Percentiles rank a stretch among this genome's conserved stretches.
phyloP scores from a whole-genome alignment of 2,329 filamentous ascomycete genomes.

The Alternaria ethzedia region DNA sequence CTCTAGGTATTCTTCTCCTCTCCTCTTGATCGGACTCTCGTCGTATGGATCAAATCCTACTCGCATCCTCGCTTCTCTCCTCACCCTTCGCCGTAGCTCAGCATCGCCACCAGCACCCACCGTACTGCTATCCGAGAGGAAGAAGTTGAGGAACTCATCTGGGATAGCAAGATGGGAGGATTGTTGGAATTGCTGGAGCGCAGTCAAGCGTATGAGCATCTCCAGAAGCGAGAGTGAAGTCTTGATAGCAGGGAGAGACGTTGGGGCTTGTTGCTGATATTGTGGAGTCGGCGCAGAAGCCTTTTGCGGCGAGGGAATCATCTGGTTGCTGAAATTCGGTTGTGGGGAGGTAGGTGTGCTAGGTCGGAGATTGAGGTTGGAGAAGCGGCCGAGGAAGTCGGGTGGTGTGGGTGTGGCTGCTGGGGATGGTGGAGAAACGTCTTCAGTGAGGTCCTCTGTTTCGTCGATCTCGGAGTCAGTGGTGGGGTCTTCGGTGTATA shows the following conservation, averaged over 20 bases:
- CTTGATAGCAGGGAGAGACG: conserved; percentile 59
- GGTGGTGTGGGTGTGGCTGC: conserved; percentile 29
- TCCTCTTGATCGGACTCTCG: conserved; percentile 70
- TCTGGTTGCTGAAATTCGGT: conserved; percentile 30
- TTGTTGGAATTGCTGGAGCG: conserved; percentile 91
- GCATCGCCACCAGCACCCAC: conserved; percentile 70
- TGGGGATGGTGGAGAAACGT: conserved; percentile 25
- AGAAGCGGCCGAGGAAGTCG: conserved; percentile 54
- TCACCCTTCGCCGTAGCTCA: conserved; percentile 64
- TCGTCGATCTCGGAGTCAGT: conserved; percentile 61
- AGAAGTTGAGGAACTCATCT: conserved; percentile 88
- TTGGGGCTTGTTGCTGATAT: conserved; percentile 11
- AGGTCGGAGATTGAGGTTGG: conserved; percentile 53
- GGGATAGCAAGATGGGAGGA: conserved; percentile 86
- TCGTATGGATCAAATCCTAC: conserved; percentile 77
- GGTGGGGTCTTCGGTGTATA: conserved; percentile 70
- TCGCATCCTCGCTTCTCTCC: conserved; percentile 65
- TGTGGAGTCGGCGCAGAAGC: conserved; percentile 15
- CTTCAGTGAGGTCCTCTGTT: conserved; percentile 27
- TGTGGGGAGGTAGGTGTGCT: conserved; percentile 31
- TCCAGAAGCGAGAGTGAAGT: conserved; percentile 82
- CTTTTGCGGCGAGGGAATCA: conserved; percentile 37
- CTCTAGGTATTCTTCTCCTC: conserved; percentile 70
- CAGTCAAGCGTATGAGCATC: conserved; percentile 83
- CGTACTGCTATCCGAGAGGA: conserved; percentile 72